Evolutionary conservation across 306 rosid genomes (phyloP), one percentile per base, ranked within the genome.

Genomic region (Hippophae tibetana): DNA sequence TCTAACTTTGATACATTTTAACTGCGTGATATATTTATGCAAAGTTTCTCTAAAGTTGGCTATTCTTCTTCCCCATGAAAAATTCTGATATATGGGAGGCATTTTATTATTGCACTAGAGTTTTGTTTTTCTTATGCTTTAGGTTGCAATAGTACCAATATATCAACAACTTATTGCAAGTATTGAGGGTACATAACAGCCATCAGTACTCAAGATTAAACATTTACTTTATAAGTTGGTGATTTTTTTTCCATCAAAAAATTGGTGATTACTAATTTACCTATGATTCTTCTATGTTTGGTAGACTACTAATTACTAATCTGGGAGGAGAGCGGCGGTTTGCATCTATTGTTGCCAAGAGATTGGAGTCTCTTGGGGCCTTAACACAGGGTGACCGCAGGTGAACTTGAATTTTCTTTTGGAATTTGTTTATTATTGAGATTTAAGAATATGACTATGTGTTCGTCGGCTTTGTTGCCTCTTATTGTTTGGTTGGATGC

Each of bases 341-440:
- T 84, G 99, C 99, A 67, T 92, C 99, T 42, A 86, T 92, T 75
- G 99, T 92, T 75, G 96, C 99, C 42, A 92, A 88, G 82, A 86
- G 99, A 87, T 77, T 93, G 69, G 89, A 82, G 74, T 82, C 99
- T 62, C 99, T 93, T 65, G 97, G 99, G 52, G 99, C 99, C 67
- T 77, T 93, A 72, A 93, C 99, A 43, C 99, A 93, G 74, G 99
- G 99, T 62, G 99, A 93, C 60, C 94, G 99, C 75, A 88, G 99
- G 99, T 75, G 75, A 65, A 82, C 12, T 78, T 73, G 70, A 57
- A 38, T 68, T 68, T 52, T 18, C 38, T 31, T 13, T 31, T 27
- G 69, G 54, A 8, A 64, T 56, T 47, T 61, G 46, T 49, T 42
- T 57, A 31, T 18, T 18, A 18, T 18, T 18, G 38, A 31, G 23